Percentiles rank a stretch among this genome's conserved stretches.
Evolutionary conservation across 2,329 filamentous ascomycete species (phyloP).

Genomic region (Cryphonectria japonica): DNA sequence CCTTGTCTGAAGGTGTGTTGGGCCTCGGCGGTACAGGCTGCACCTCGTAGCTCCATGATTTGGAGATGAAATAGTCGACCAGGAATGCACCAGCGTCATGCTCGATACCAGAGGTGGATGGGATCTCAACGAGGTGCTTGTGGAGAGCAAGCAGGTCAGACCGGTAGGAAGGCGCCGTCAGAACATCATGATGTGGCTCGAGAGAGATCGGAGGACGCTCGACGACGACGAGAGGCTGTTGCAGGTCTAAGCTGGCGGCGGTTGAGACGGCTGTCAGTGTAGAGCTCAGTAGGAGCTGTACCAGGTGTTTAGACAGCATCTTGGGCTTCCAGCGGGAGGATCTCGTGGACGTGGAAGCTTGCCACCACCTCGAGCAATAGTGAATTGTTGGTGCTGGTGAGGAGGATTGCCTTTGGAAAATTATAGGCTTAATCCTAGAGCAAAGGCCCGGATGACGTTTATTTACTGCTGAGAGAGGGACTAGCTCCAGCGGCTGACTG

Average conservation of each 20-base stretch:
- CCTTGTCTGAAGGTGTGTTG: slow-evolving; percentile 35
- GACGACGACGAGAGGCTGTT: neutral
- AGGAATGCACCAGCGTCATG: slow-evolving; percentile 70
- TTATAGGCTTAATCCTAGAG: neutral
- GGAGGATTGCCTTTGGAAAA: neutral
- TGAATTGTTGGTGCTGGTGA: neutral
- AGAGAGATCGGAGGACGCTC: neutral
- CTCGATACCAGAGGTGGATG: slow-evolving; percentile 74
- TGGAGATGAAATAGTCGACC: slow-evolving; percentile 62
- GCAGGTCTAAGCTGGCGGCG: neutral
- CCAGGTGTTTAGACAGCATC: slow-evolving; percentile 11
- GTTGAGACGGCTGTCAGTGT: neutral
- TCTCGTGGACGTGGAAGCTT: neutral
- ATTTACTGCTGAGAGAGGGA: neutral
- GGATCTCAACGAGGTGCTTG: slow-evolving; percentile 71
- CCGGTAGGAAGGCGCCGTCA: slow-evolving; percentile 44
- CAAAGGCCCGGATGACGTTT: neutral
- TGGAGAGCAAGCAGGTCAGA: slow-evolving; percentile 70
- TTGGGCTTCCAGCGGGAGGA: neutral
- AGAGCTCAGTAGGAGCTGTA: slow-evolving; percentile 18
- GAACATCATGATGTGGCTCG: no score
- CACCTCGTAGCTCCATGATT: slow-evolving; percentile 48
- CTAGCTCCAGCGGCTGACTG: neutral
- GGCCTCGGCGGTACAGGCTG: slow-evolving; percentile 45
- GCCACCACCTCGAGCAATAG: neutral